These are phyloP conservation scores for Lachnellula occidentalis DNA, from an alignment of 2,329 filamentous ascomycete genomes.

Conservation along the genomic window DNA sequence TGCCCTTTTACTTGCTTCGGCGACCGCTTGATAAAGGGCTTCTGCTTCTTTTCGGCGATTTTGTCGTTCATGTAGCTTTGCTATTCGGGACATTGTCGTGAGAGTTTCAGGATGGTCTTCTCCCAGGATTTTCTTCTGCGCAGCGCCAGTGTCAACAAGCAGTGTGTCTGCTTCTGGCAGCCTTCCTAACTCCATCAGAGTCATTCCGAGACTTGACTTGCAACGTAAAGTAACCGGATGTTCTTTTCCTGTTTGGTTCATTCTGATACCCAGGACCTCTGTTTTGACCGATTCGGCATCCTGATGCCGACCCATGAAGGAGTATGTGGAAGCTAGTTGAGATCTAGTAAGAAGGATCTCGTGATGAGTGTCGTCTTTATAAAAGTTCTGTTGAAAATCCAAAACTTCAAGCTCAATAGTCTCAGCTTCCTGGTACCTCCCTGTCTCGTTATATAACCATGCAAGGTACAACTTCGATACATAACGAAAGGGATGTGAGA, in stretches of 20 bases:
- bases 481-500: neutral
- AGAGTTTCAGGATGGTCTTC: constrained; percentile 7
- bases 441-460: constrained; percentile 3
- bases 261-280: neutral
- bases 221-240: constrained; percentile 2
- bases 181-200: neutral
- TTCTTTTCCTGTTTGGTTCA: neutral
- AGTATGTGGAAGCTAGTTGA: neutral
- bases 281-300: neutral
- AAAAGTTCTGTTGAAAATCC: neutral
- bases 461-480: constrained; percentile 1
- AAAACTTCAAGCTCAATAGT: constrained; percentile 3
- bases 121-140: neutral
- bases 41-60: neutral
- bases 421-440: neutral
- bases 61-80: neutral
- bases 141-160: neutral
- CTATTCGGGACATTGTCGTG: constrained; percentile 4
- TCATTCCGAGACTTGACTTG: constrained; percentile 1
- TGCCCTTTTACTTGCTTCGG: neutral
- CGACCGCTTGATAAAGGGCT: neutral
- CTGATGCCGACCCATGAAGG: neutral
- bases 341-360: constrained; percentile 3
- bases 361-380: neutral
- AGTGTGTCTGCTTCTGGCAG: neutral